A percentile compares a stretch with the other conserved stretches of the same genome.
Evolutionary conservation across 2,329 filamentous ascomycete species (phyloP).

Genomic region (Laburnicola sp.): DNA sequence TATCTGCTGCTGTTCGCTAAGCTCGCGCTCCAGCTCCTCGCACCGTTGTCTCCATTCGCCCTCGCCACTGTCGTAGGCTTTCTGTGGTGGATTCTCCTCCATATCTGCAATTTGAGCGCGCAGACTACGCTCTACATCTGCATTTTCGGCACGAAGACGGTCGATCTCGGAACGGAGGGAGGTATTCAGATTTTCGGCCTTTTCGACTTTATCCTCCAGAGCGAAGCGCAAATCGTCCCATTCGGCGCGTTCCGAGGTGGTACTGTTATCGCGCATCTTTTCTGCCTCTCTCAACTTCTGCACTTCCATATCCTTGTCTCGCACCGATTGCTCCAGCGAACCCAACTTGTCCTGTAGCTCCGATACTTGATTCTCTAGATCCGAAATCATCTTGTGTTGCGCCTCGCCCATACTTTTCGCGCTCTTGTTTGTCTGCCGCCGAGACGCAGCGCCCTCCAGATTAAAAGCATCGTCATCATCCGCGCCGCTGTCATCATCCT

Average conservation of each 20-base stretch:
- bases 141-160: constrained; percentile 69
- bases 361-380: constrained; percentile 77
- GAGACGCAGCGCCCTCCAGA: constrained; percentile 52
- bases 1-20: constrained; percentile 78
- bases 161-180: constrained; percentile 79
- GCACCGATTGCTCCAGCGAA: constrained; percentile 68
- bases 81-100: constrained; percentile 30
- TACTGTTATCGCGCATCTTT: constrained; percentile 54
- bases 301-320: constrained; percentile 72
- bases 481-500: constrained; percentile 65
- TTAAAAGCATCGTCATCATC: constrained; percentile 65
- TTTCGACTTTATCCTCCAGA: constrained; percentile 72
- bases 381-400: constrained; percentile 59
- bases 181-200: constrained; percentile 77
- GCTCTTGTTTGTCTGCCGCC: constrained; percentile 52
- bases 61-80: constrained; percentile 23
- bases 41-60: constrained; percentile 45
- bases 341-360: constrained; percentile 75
- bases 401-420: constrained; percentile 39
- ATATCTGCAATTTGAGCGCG: constrained; percentile 64
- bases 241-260: constrained; percentile 68
- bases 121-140: constrained; percentile 63
- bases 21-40: constrained; percentile 56
- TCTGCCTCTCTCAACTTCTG: constrained; percentile 62
- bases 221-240: constrained; percentile 67